These are phyloP conservation scores for Acmispon strigosus DNA, from an alignment of 306 rosid species.

Conservation along the genomic window DNA sequence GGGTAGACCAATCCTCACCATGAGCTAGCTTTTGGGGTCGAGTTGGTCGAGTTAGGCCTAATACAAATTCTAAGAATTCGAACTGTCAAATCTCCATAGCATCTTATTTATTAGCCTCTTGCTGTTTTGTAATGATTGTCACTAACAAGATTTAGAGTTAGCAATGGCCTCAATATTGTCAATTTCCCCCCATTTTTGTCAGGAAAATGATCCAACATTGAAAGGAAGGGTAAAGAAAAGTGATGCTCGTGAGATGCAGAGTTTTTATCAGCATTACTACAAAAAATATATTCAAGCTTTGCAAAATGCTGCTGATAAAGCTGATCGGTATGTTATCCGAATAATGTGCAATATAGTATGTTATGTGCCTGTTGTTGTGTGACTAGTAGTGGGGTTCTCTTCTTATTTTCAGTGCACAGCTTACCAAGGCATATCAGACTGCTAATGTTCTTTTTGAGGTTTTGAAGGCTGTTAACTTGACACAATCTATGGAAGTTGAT, in stretches of 20 bases:
- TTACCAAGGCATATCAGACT: slow-evolving; percentile 96
- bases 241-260: slow-evolving; percentile 99
- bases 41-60: too few relatives aligned
- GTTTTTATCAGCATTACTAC: slow-evolving; percentile 95
- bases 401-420: slow-evolving; percentile 65
- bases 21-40: too few relatives aligned
- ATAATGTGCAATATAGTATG: background rate
- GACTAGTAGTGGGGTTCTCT: slow-evolving; percentile 9
- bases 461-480: slow-evolving; percentile 93
- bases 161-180: background rate
- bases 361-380: slow-evolving; percentile 17
- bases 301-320: slow-evolving; percentile 90
- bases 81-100: background rate
- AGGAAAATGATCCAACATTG: slow-evolving; percentile 97
- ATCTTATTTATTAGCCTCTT: background rate
- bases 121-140: background rate
- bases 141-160: background rate
- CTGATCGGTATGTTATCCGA: slow-evolving; percentile 67
- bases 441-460: slow-evolving; percentile 99
- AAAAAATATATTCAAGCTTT: slow-evolving; percentile 95
- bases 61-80: background rate
- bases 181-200: background rate
- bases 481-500: slow-evolving; percentile 93
- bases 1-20: too few relatives aligned
- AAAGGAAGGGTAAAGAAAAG: slow-evolving; percentile 94